Evolutionary conservation across 2,329 filamentous ascomycete genomes (phyloP).

Genomic region (Trichoderma sp.): DNA sequence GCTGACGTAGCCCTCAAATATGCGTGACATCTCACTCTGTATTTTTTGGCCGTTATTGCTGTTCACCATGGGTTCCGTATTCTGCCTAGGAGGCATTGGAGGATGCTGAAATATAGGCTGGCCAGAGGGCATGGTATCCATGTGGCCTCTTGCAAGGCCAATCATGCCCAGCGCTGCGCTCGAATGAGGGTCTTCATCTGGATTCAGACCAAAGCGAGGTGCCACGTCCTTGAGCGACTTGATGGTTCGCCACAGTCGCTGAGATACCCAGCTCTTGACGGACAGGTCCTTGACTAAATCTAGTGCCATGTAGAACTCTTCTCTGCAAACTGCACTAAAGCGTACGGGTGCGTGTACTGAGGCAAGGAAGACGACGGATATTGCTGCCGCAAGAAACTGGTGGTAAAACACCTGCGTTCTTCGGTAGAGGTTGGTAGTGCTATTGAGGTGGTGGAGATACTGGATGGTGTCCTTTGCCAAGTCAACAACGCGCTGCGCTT

Average conservation of each 20-base stretch:
- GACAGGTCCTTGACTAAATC: constrained; percentile 72
- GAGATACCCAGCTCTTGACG: constrained; percentile 67
- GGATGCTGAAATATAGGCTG: constrained; percentile 31
- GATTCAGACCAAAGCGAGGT: constrained; percentile 61
- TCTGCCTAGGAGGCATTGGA: constrained; percentile 15
- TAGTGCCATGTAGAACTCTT: constrained; percentile 77
- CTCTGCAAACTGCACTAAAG: constrained; percentile 65
- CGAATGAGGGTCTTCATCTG: constrained; percentile 49
- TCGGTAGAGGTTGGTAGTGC: constrained; percentile 68
- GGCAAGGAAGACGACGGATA: constrained; percentile 74
- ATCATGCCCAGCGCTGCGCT: constrained; percentile 56
- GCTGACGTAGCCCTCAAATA: constrained; percentile 41
- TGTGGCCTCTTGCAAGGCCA: constrained; percentile 46
- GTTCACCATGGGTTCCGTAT: constrained; percentile 24
- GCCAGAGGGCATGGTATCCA: constrained; percentile 26
- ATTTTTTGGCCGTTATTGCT: constrained; percentile 49
- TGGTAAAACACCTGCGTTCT: constrained; percentile 75
- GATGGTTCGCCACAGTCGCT: constrained; percentile 71
- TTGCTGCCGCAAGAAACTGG: constrained; percentile 72
- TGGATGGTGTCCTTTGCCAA: constrained; percentile 75
- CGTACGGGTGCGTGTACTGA: constrained; percentile 71
- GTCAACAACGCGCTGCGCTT: constrained; percentile 72
- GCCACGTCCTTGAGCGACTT: constrained; percentile 69
- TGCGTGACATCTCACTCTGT: constrained; percentile 53
- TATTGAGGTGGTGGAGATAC: constrained; percentile 68